Conservation (phyloP, 129 eudicot genomes). For the Solidago caesia region DNA sequence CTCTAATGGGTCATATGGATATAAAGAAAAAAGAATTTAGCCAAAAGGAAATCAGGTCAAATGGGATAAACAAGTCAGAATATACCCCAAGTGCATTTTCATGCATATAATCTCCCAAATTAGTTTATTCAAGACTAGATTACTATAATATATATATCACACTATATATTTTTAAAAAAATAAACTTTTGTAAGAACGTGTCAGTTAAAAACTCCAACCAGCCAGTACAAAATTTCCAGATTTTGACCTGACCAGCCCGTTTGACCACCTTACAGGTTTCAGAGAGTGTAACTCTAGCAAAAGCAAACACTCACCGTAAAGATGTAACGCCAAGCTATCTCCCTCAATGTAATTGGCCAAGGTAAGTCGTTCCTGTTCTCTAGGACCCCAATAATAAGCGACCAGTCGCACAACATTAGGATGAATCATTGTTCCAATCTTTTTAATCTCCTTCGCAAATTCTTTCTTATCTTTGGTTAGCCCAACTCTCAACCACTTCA, state of each 20-base stretch:
- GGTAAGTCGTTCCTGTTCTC: slow-evolving; percentile 94
- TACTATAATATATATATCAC: too few relatives aligned
- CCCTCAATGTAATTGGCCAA: slow-evolving; percentile 85
- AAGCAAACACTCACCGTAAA: slow-evolving; percentile 69
- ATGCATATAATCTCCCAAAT: background rate
- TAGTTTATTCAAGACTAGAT: background rate
- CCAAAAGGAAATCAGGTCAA: background rate
- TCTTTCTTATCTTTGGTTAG: slow-evolving; percentile 91
- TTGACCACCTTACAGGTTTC: background rate
- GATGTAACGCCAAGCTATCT: slow-evolving; percentile 94
- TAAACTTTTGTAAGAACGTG: background rate
- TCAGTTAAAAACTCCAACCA: background rate
- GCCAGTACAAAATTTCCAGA: background rate
- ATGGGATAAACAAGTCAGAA: background rate
- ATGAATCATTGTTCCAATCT: slow-evolving; percentile 76
- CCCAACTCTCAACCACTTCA: slow-evolving; percentile 96
- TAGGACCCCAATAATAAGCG: slow-evolving; percentile 99
- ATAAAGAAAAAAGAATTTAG: too few relatives aligned
- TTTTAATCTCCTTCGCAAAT: slow-evolving; percentile 90
- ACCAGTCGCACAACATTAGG: slow-evolving; percentile 68
- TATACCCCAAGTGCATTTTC: background rate
- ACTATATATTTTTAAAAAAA: background rate
- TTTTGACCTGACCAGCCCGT: background rate
- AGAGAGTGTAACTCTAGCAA: slow-evolving; percentile 10
- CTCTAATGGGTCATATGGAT: background rate